Evolutionary conservation across 23 red algal genomes (phyloP), one percentile per base, ranked within the genome.

Genomic region (Gracilaria domingensis): DNA sequence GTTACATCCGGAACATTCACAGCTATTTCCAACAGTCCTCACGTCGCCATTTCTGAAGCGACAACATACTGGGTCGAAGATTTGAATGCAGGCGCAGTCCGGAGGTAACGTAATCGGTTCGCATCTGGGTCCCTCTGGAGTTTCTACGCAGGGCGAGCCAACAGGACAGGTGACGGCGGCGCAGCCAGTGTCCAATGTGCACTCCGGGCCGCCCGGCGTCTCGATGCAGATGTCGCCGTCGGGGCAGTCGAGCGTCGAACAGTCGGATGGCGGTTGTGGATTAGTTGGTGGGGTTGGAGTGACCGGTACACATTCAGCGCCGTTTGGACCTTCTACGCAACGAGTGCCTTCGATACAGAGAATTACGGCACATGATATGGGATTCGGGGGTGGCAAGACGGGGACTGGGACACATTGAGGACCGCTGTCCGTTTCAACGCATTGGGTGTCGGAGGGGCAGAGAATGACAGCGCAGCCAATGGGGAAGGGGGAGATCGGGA

Each of bases 1-100:
- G 26, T 17, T 20, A 17, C 42, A 77, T 8, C 72, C 72, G 29
- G 38, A 12, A 30, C 72, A 77, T 32, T 77, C 45, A 17, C 72
- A 77, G 5, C n/a, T 26, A 50, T 77, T 77, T 0, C 45, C 72
- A 6, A 17, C 72, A 26, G 72, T 77, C 42, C 26, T 50, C n/a
- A 77, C 45, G 4, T 50, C 72, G 23, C 72, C 72, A 11, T 45
- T 77, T 14, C 13, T 23, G 36, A 30, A 77, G 7, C 26, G 35
- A 30, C 39, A 77, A 25, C 72, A 77, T 2, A 77, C 72, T 5
- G 72, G 72, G 39, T 77, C 25, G 72, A 51, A 51, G 18, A 49
- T 30, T 25, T 77, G 23, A 23, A 30, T 50, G n/a, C 72, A 77
- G 4, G 45, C 72, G 72, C 72, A 77, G 1, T 30, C 33, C 9